Evolutionary conservation across 768 basidiomycete genomes (phyloP), one percentile per base, ranked within the genome.

Genomic region (Amanita fuliginea): DNA sequence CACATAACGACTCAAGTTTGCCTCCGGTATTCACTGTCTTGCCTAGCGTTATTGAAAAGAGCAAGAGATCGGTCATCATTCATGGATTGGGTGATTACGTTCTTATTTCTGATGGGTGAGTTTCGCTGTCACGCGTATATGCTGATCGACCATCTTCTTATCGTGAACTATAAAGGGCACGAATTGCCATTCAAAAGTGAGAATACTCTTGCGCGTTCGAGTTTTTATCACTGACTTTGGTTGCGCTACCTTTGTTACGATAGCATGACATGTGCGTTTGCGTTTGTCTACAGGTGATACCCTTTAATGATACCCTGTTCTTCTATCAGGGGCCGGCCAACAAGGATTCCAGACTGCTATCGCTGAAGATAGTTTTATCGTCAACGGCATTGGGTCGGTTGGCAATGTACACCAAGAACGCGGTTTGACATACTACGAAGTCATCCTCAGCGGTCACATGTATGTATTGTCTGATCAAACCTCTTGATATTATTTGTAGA

Each of bases 301-400:
- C 24, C 48, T 26, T 34, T n/a, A 26, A 34, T 33, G 36, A 49
- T 30, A 3, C 26, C 22, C 22, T 24, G 22, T 44, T 41, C 32
- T 32, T 32, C 13, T 32, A 13, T 32, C 43, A 76, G 77, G 78
- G 84, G 68, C 68, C 51, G 81, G 81, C 0, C 28, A 66, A 50
- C 85, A 87, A 66, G 86, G 85, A 0, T 87, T 87, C 75, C 83
- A 81, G 54, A 78, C 71, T 0, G 80, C 82, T 5, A 83, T 85
- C 40, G 59, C 62, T 13, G 64, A 74, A 26, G 84, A 86, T 54
- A 81, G 76, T 52, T 82, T 87, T 67, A 60, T 85, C 49, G 75
- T 88, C 46, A 81, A 86, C 48, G 81, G 78, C n/a, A 70, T 86
- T 39, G 85, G 85, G 24, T 72, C 84, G 2, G 67, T 78, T 24